phyloP scores from a whole-genome alignment of 345 rosid species.

The Melastoma malabathricum region DNA sequence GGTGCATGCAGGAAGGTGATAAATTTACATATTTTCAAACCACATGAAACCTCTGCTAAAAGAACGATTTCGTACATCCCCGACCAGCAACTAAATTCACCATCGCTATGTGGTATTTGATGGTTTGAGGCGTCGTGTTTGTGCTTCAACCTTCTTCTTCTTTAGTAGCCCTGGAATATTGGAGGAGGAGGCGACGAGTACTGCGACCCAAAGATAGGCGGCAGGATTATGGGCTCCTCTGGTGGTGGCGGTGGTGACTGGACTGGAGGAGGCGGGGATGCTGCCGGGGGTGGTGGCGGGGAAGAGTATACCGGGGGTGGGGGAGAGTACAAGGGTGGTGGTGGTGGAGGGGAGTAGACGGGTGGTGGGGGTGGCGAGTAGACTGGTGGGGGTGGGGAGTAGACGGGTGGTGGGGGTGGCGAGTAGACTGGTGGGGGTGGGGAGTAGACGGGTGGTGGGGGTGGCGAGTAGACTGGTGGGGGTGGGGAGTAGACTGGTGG shows the following conservation, averaged over 20 bases:
- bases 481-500: constrained; percentile 8
- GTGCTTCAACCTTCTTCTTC: no score
- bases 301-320: constrained; percentile 1
- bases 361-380: constrained; percentile 14
- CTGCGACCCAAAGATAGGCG: constrained; percentile 44
- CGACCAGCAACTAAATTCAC: no score
- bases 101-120: no score
- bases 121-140: no score
- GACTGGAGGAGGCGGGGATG: constrained; percentile 9
- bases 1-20: no score
- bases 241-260: constrained; percentile 17
- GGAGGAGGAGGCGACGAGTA: constrained; percentile 86
- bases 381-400: constrained; percentile 4
- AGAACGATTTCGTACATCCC: no score
- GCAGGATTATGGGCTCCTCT: constrained; percentile 26
- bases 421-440: constrained; percentile 12
- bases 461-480: constrained; percentile 5
- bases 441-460: constrained; percentile 4
- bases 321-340: constrained; percentile 3
- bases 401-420: constrained; percentile 13
- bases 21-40: no score
- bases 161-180: constrained; percentile 52
- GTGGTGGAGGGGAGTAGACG: constrained; percentile 15
- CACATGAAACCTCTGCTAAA: no score
- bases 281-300: constrained; percentile 12